phyloP scores from a whole-genome alignment of 106 monocot genomes.

The Allium sativum region DNA sequence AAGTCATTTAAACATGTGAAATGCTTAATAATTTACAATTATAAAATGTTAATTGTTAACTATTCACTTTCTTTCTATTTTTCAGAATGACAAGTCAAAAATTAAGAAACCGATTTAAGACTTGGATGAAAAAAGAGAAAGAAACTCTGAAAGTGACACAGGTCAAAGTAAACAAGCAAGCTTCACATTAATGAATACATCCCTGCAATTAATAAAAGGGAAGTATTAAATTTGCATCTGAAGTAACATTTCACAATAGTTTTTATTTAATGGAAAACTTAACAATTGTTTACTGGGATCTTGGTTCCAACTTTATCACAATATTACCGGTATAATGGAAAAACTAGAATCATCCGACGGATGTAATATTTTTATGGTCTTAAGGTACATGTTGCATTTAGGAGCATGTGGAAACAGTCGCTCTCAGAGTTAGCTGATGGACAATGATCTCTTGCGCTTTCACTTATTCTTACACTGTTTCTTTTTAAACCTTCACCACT shows the following conservation, averaged over 20 bases:
- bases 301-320: conserved; percentile 94
- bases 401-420: conserved; percentile 97
- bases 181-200: not conserved
- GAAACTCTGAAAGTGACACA: conserved; percentile 87
- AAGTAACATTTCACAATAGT: not conserved
- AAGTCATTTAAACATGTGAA: not conserved
- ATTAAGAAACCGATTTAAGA: conserved; percentile 92
- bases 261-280: not conserved
- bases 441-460: conserved; percentile 96
- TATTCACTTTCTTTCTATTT: not conserved
- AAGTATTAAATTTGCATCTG: not conserved
- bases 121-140: conserved; percentile 96
- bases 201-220: no score
- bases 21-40: no score
- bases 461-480: conserved; percentile 84
- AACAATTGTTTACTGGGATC: conserved; percentile 59
- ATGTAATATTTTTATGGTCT: conserved; percentile 84
- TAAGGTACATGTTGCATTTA: conserved; percentile 98
- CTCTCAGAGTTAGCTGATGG: conserved; percentile 93
- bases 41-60: not conserved
- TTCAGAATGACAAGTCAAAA: conserved; percentile 91
- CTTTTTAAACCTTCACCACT: conserved; percentile 98
- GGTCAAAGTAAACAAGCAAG: conserved; percentile 97
- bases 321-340: conserved; percentile 94
- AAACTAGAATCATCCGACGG: conserved; percentile 90